Evolutionary conservation across 208 protist species (phyloP), one percentile per base, ranked within the genome.

Genomic region (Lotmaria passim): DNA sequence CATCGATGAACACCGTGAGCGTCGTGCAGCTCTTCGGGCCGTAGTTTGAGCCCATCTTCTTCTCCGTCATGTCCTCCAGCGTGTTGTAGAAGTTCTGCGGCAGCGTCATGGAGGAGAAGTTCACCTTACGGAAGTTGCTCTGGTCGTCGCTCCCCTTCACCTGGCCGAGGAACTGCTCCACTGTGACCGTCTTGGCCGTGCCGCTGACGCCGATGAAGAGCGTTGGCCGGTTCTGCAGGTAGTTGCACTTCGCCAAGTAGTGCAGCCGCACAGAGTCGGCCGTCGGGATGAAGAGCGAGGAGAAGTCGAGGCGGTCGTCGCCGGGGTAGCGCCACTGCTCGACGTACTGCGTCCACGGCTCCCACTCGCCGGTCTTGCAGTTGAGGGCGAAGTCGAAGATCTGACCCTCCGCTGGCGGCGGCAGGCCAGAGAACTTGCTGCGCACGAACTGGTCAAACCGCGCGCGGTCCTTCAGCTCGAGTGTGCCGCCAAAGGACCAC

Each of bases 341-440:
- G 11, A 98, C 75, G 57, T 91, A 90, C 41, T 62, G 63, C 33
- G 69, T 78, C 96, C 96, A 98, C 56, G 69, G 75, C 75, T 93
- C 85, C 96, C 95, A 98, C 34, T 91, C 72, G 19, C 93, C 93
- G 19, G 82, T 91, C 73, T 87, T 90, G 81, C 82, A 89, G 82
- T 99, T 96, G 53, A 99, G 93, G 43, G 85, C 91, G 64, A 97
- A 98, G 81, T 99, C 96, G 76, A 97, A 99, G 59, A 98, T 86
- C 23, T 82, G 74, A 28, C 97, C 94, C 55, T 93, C 85, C 1
- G 80, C 73, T 4, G 69, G 31, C 7, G 93, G 76, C n/a, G 93
- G 91, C 39, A 95, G 73, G 24, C 55, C 79, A 33, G 77, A 61
- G 72, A 82, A 85, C 70, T 89, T 91, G 66, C 85, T 90, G 60